These are phyloP conservation scores for Camelina hispida DNA, from an alignment of 345 rosid species.

Conservation along the genomic window DNA sequence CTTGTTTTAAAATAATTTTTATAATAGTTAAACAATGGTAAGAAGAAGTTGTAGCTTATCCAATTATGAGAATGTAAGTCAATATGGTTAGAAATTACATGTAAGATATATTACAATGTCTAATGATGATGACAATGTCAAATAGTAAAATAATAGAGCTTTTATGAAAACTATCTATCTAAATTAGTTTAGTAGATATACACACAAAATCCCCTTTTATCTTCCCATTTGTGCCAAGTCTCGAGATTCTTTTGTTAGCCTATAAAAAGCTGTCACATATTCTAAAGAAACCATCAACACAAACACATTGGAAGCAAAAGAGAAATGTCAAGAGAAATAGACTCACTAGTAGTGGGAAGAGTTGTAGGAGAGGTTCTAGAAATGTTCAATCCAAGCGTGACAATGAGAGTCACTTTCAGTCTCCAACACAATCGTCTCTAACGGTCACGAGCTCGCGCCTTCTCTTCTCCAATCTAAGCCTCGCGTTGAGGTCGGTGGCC, in stretches of 20 bases:
- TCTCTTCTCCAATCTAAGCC: conserved; percentile 57
- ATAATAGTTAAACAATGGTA: no score
- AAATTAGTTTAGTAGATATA: background rate
- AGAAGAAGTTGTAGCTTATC: background rate
- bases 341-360: conserved; percentile 65
- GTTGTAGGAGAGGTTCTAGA: conserved; percentile 87
- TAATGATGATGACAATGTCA: conserved; percentile 27
- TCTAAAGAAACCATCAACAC: conserved; percentile 28
- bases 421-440: conserved; percentile 67
- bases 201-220: background rate
- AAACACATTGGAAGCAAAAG: conserved; percentile 3
- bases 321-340: conserved; percentile 56
- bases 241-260: conserved; percentile 26
- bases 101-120: background rate
- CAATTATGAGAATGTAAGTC: background rate
- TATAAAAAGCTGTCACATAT: conserved; percentile 38
- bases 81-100: conserved; percentile 2
- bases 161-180: background rate
- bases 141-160: conserved; percentile 8
- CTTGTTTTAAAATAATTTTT: background rate
- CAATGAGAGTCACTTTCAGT: conserved; percentile 62
- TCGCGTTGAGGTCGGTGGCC: conserved; percentile 76
- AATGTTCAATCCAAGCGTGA: conserved; percentile 62
- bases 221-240: conserved; percentile 5
- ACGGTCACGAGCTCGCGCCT: conserved; percentile 80